Percentiles rank a stretch among this genome's conserved stretches.
Evolutionary conservation across 257 asterid species (phyloP).

Genomic region (Orobanche coerulescens): DNA sequence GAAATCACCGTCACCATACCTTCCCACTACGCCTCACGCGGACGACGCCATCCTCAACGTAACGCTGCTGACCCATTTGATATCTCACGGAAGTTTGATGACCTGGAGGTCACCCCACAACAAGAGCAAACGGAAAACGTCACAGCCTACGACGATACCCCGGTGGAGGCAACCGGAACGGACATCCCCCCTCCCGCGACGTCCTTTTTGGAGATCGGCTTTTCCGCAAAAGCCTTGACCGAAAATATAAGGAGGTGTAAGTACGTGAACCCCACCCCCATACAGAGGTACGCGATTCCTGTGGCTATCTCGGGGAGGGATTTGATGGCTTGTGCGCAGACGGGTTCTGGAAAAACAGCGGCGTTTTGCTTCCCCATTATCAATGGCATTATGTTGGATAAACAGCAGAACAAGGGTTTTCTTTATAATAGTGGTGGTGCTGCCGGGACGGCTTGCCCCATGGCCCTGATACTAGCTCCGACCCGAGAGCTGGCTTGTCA

Average conservation of each 20-base stretch:
- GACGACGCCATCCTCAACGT: background rate
- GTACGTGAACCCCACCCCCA: constrained; percentile 59
- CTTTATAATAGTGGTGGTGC: background rate
- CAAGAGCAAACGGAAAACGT: background rate
- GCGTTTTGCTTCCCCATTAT: constrained; percentile 75
- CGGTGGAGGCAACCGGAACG: constrained; percentile 48
- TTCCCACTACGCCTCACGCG: background rate
- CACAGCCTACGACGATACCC: constrained; percentile 24
- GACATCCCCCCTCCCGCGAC: constrained; percentile 49
- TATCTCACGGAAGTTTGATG: constrained; percentile 24
- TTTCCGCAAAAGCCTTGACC: constrained; percentile 25
- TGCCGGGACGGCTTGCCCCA: constrained; percentile 31
- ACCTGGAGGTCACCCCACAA: constrained; percentile 11
- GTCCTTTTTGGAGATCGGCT: constrained; percentile 41
- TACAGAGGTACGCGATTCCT: constrained; percentile 62
- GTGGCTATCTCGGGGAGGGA: constrained; percentile 64
- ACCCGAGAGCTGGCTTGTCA: constrained; percentile 66
- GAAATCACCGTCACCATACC: constrained; percentile 15
- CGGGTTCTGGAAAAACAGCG: constrained; percentile 82
- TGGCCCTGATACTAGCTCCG: constrained; percentile 63
- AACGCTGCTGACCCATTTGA: constrained; percentile 4
- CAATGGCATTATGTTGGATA: constrained; percentile 28
- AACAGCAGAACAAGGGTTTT: background rate
- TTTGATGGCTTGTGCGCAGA: constrained; percentile 79
- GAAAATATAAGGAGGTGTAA: constrained; percentile 53